Evolutionary conservation across 2,329 filamentous ascomycete species (phyloP), one percentile per base, ranked within the genome.

Genomic region (Biscogniauxia marginata): DNA sequence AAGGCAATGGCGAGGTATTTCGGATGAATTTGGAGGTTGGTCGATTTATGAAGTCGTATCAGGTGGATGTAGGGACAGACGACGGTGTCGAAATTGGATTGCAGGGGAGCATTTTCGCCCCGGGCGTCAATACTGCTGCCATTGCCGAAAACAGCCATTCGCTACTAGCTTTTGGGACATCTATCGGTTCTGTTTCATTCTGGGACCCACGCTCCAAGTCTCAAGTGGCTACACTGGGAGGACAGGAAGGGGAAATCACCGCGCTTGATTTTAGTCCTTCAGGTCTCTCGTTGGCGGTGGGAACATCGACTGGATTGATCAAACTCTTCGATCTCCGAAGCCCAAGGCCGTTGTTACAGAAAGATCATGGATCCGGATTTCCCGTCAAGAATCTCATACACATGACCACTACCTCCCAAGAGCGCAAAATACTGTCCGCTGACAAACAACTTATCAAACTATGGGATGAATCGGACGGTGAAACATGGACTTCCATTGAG

Each of bases 391-490:
- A 91, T 48, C 79, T 99, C 53, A 84, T 86, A 50, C 84, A 88
- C 67, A 78, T 88, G 66, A 90, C 89, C 9, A 89, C 85, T 7
- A 80, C 84, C 11, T 89, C 88, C 0, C 86, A 89, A 48, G 88
- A 92, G 60, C 90, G 90, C 71, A 97, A 96, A 74, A 87, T 99
- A 19, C 79, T 98, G 59, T 96, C 93, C 1, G 86, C 92, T 7
- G 96, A 99, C 74, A 96, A 96, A 75, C 85, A 91, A 61, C 96
- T 96, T 64, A 96, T 99, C 78, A 99, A 99, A 75, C 85, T 99
- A 47, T 99, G 93, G 91, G 91, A 97, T 66, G 86, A 90, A 58
- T 77, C 81, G 30, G 87, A 87, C 56, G 95, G 95, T 54, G 85
- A 86, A 20, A 90, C 93, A 3, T 99, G 95, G 93, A 97, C 95